Percentiles rank a stretch among this genome's conserved stretches.
phyloP scores from a whole-genome alignment of 2,329 filamentous ascomycete genomes.

The Didymella lethalis region DNA sequence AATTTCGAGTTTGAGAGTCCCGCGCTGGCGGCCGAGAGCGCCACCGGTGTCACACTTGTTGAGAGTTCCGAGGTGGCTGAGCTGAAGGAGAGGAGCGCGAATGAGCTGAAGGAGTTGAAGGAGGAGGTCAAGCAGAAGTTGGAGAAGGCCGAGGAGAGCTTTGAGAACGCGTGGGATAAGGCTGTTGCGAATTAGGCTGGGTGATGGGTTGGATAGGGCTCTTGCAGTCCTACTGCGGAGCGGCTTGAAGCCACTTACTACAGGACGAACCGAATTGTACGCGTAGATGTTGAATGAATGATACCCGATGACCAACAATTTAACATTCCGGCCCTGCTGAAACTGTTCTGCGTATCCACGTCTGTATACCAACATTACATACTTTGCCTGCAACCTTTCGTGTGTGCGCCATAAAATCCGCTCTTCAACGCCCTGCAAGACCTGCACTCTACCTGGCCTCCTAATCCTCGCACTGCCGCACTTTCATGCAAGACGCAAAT shows the following conservation, averaged over 20 bases:
- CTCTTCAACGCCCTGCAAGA: no score
- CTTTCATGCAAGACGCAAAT: no score
- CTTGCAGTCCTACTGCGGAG: no score
- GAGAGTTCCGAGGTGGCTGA: conserved; percentile 51
- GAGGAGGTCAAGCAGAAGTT: conserved; percentile 26
- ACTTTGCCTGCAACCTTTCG: no score
- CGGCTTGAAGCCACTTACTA: not conserved
- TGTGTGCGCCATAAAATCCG: not conserved
- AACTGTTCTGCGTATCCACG: no score
- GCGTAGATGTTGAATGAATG: conserved; percentile 18
- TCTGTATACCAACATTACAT: not conserved
- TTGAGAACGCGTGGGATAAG: conserved; percentile 76
- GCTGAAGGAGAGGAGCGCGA: conserved; percentile 61
- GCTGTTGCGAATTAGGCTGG: conserved; percentile 57
- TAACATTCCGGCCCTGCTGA: not conserved
- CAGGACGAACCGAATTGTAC: not conserved
- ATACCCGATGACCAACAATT: conserved; percentile 13
- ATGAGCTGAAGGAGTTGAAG: conserved; percentile 63
- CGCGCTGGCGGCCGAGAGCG: conserved; percentile 36
- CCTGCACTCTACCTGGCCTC: no score
- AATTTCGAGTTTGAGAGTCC: conserved; percentile 69
- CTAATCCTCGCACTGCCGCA: not conserved
- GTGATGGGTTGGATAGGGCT: not conserved
- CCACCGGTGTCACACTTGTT: conserved; percentile 3
- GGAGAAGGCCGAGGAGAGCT: conserved; percentile 56